Percentiles rank a stretch among this genome's conserved stretches.
These are phyloP conservation scores for Raphanus hybrid DNA, from an alignment of 441 rosid genomes.

Conservation along the genomic window DNA sequence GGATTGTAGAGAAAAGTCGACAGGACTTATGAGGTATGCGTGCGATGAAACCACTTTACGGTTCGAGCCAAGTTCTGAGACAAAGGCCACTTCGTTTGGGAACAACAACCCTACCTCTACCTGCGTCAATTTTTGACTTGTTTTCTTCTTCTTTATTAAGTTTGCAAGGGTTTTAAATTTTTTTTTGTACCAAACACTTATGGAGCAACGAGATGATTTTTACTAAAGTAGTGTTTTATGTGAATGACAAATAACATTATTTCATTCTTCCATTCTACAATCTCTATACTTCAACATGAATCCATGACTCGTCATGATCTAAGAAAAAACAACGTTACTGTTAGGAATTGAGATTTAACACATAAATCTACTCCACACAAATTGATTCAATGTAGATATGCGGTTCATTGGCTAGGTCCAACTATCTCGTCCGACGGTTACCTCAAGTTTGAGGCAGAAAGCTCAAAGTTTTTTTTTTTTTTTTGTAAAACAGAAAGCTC, in stretches of 20 bases:
- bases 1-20: neutral
- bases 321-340: too few relatives aligned
- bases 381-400: too few relatives aligned
- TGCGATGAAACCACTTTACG: constrained; percentile 18
- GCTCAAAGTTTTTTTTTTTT: too few relatives aligned
- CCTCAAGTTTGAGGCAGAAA: too few relatives aligned
- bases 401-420: too few relatives aligned
- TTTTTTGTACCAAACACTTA: neutral
- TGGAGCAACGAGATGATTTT: too few relatives aligned
- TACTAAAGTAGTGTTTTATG: too few relatives aligned
- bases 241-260: neutral
- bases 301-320: too few relatives aligned
- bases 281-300: neutral
- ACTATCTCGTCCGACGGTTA: too few relatives aligned
- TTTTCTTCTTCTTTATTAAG: neutral
- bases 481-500: too few relatives aligned
- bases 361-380: too few relatives aligned
- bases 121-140: neutral
- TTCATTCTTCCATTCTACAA: neutral
- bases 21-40: neutral
- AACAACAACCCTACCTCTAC: neutral
- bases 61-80: constrained; percentile 6
- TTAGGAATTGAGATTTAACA: too few relatives aligned
- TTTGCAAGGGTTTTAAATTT: neutral
- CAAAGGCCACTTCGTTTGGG: neutral